These are phyloP conservation scores for Colletotrichum siamense DNA, from an alignment of 2,329 filamentous ascomycete genomes.

Conservation along the genomic window DNA sequence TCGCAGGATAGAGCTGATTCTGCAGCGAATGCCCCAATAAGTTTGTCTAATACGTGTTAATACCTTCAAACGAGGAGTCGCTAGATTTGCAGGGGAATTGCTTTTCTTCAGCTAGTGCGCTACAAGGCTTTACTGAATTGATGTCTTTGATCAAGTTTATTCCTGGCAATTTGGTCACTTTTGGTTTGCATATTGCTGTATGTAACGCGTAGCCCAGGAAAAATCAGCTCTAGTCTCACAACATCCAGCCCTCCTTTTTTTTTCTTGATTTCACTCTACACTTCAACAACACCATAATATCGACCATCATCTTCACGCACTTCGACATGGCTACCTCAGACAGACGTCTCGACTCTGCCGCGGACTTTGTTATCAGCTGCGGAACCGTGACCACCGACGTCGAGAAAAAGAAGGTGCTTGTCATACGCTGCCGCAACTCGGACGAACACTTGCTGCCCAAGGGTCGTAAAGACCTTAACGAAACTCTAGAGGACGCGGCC, in stretches of 20 bases:
- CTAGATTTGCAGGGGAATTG: neutral
- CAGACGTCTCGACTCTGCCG: neutral
- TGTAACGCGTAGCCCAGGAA: neutral
- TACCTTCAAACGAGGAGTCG: neutral
- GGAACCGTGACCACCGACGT: neutral
- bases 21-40: neutral
- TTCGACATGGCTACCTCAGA: neutral
- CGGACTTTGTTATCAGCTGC: neutral
- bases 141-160: neutral
- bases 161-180: neutral
- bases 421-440: neutral
- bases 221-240: neutral
- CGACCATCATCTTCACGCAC: neutral
- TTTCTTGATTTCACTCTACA: neutral
- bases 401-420: neutral
- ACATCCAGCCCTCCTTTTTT: neutral
- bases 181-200: neutral
- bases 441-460: constrained; percentile 19
- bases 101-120: neutral
- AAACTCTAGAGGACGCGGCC: constrained; percentile 16
- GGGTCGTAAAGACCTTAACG: constrained; percentile 23
- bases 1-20: neutral
- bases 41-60: neutral
- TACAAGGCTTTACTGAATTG: neutral
- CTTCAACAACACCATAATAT: no score